A percentile compares a stretch with the other conserved stretches of the same genome.
Conservation (phyloP, 257 asterid species). For the Ilex asprella region DNA sequence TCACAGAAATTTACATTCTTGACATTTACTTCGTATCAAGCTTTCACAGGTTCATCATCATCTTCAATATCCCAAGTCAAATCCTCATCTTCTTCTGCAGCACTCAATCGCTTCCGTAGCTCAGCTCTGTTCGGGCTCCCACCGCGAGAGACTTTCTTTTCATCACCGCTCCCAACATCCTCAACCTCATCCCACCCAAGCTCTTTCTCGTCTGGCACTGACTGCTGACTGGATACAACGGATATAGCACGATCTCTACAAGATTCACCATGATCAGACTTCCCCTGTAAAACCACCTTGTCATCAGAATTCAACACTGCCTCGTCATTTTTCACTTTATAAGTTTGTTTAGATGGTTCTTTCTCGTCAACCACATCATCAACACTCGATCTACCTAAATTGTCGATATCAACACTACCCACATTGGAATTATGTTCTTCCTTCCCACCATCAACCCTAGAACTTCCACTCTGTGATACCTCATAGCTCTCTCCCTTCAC, state of each 20-base stretch:
- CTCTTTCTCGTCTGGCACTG: slow-evolving; percentile 50
- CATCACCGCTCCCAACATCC: slow-evolving; percentile 63
- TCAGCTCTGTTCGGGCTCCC: slow-evolving; percentile 32
- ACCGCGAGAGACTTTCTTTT: slow-evolving; percentile 32
- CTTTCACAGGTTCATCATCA: slow-evolving; percentile 42
- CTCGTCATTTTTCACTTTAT: slow-evolving; percentile 1
- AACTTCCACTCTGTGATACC: neutral
- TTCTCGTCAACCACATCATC: neutral
- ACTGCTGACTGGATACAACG: slow-evolving; percentile 23
- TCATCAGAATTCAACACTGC: slow-evolving; percentile 23
- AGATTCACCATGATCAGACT: slow-evolving; percentile 19
- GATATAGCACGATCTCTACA: slow-evolving; percentile 22
- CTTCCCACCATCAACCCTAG: slow-evolving; percentile 20
- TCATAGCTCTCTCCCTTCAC: neutral
- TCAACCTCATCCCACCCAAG: slow-evolving; percentile 88
- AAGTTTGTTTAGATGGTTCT: neutral
- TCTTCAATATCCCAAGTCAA: slow-evolving; percentile 83
- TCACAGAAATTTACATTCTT: too few relatives aligned
- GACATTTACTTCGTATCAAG: slow-evolving; percentile 6
- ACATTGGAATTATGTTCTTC: slow-evolving; percentile 13
- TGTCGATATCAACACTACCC: neutral
- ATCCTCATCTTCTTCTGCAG: slow-evolving; percentile 61
- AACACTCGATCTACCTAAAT: neutral
- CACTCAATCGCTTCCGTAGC: slow-evolving; percentile 40
- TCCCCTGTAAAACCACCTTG: slow-evolving; percentile 22